These are phyloP conservation scores for Penicillium chermesinum DNA, from an alignment of 495 filamentous ascomycete species.

Conservation along the genomic window DNA sequence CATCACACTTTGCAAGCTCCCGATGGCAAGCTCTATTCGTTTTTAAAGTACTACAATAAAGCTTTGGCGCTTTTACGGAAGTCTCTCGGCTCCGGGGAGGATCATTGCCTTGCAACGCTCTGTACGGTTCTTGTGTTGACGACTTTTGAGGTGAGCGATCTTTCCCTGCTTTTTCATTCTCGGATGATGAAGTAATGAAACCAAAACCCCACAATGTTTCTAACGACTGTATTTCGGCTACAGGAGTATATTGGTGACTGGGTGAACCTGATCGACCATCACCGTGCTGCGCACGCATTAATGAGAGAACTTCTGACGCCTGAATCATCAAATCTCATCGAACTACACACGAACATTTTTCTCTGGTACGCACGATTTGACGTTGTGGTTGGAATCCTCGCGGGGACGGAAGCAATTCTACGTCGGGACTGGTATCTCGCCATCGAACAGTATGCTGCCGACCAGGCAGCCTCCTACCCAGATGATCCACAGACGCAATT, in stretches of 20 bases:
- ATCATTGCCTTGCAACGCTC: constrained; percentile 68
- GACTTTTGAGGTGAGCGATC: constrained; percentile 73
- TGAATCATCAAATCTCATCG: constrained; percentile 64
- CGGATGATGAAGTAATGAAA: no score
- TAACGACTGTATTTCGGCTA: no score
- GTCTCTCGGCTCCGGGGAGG: constrained; percentile 63
- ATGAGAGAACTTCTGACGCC: constrained; percentile 74
- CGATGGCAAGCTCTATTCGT: constrained; percentile 68
- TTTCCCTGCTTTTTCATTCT: no score
- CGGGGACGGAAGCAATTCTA: constrained; percentile 68
- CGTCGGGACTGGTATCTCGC: constrained; percentile 75
- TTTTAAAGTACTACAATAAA: constrained; percentile 85
- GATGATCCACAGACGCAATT: constrained; percentile 59
- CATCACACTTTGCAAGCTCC: constrained; percentile 67
- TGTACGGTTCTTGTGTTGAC: constrained; percentile 89
- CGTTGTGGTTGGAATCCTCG: constrained; percentile 74
- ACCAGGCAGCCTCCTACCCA: constrained; percentile 55
- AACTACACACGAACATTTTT: constrained; percentile 65
- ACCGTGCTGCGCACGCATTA: constrained; percentile 81
- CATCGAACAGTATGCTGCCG: constrained; percentile 56
- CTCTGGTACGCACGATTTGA: constrained; percentile 90
- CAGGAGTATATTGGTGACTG: constrained; percentile 95
- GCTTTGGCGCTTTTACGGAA: constrained; percentile 71
- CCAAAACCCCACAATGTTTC: no score
- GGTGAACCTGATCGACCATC: constrained; percentile 86